A percentile compares a stretch with the other conserved stretches of the same genome.
Conservation (phyloP, 768 basidiomycete genomes). For the Tylopilus vinaceipallidus region DNA sequence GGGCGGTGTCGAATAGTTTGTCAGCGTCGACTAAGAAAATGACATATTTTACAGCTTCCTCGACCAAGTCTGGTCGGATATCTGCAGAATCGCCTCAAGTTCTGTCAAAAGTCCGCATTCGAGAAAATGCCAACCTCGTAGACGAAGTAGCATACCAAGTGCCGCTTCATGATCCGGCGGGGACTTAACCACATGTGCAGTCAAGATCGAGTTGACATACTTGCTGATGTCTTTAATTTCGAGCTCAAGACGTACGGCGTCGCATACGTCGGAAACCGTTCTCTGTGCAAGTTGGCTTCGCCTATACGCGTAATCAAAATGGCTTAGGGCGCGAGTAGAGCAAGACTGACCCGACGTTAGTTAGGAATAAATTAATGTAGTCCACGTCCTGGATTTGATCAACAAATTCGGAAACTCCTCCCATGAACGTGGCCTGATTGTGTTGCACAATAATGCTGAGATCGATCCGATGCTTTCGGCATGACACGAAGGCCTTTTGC, state of each 20-base stretch:
- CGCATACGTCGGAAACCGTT: conserved; percentile 68
- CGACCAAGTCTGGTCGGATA: conserved; percentile 70
- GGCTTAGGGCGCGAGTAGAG: not conserved
- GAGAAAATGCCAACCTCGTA: conserved; percentile 59
- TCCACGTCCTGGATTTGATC: conserved; percentile 89
- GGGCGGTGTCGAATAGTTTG: conserved; percentile 85
- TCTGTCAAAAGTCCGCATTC: not conserved
- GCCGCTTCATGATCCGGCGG: conserved; percentile 91
- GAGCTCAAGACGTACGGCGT: conserved; percentile 68
- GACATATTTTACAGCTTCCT: conserved; percentile 97
- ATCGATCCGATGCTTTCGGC: conserved; percentile 92
- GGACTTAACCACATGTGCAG: conserved; percentile 87
- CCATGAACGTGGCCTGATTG: conserved; percentile 63
- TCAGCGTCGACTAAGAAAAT: conserved; percentile 97
- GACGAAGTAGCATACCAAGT: conserved; percentile 64
- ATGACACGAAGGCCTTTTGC: conserved; percentile 85
- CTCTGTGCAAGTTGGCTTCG: conserved; percentile 58
- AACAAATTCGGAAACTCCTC: conserved; percentile 62
- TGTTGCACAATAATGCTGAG: conserved; percentile 86
- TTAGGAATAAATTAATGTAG: conserved; percentile 88
- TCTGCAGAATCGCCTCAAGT: conserved; percentile 7
- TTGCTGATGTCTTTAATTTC: conserved; percentile 68
- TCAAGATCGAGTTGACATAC: conserved; percentile 90
- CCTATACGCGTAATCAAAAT: conserved; percentile 35
- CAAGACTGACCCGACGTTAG: conserved; percentile 67